Percentiles rank a stretch among this genome's conserved stretches.
Conservation (phyloP, 1,139 yeast genomes). For the Blastobotrys capitulatus region DNA sequence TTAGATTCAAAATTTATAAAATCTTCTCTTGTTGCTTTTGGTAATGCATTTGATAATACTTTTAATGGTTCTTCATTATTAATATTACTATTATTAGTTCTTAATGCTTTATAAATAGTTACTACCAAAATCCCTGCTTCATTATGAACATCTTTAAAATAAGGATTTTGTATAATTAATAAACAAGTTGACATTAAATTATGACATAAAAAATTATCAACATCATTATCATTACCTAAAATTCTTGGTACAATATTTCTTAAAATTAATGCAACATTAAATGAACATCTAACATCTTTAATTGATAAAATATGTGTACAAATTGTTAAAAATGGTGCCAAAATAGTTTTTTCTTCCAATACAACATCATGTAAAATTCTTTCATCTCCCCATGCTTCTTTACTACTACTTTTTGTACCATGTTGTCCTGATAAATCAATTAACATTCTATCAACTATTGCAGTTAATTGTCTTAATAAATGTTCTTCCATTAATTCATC, state of each 20-base stretch:
- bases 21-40: constrained; percentile 33
- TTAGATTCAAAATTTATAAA: constrained; percentile 49
- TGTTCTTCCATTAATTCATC: constrained; percentile 99
- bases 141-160: constrained; percentile 79
- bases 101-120: constrained; percentile 65
- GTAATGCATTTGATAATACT: constrained; percentile 34
- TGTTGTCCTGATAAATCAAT: constrained; percentile 83
- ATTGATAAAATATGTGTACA: constrained; percentile 73
- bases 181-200: constrained; percentile 45
- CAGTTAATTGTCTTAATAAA: constrained; percentile 84
- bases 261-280: constrained; percentile 77
- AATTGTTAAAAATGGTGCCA: constrained; percentile 74
- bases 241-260: constrained; percentile 66
- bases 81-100: constrained; percentile 51
- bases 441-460: constrained; percentile 82
- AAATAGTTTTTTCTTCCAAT: constrained; percentile 55
- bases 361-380: constrained; percentile 31
- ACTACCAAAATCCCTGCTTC: constrained; percentile 90
- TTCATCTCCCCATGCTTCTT: constrained; percentile 14
- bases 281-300: constrained; percentile 88
- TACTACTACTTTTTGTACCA: constrained; percentile 18
- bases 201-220: constrained; percentile 66
- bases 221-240: constrained; percentile 63
- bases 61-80: constrained; percentile 35
- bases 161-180: constrained; percentile 67